Conservation (phyloP, 2,329 filamentous ascomycete genomes). For the Seiridium unicorne region DNA sequence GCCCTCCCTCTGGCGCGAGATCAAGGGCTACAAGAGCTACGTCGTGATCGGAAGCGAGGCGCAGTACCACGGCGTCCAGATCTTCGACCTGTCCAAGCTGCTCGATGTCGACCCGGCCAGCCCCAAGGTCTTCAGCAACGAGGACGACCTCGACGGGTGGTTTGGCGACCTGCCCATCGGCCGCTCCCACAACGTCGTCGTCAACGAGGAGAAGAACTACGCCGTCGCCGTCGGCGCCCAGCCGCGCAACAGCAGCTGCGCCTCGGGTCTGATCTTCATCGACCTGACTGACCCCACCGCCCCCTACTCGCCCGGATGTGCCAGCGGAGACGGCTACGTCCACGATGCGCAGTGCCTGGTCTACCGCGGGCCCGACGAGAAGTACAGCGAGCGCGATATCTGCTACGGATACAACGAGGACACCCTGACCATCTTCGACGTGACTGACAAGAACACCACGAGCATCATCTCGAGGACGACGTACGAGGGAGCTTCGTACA, state of each 20-base stretch:
- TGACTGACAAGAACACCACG: constrained; percentile 45
- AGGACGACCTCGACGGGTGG: constrained; percentile 32
- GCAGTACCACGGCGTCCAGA: constrained; percentile 54
- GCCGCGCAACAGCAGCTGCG: constrained; percentile 41
- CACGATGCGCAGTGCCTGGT: constrained; percentile 55
- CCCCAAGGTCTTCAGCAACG: constrained; percentile 30
- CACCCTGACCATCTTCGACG: constrained; percentile 51
- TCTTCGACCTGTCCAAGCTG: constrained; percentile 62
- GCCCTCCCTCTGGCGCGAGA: constrained; percentile 34
- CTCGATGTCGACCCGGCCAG: constrained; percentile 39
- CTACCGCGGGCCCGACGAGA: constrained; percentile 48
- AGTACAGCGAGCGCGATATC: constrained; percentile 48
- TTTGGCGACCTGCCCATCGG: constrained; percentile 32
- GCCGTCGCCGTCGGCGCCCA: constrained; percentile 42
- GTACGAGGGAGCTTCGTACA: constrained; percentile 56
- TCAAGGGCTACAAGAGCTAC: constrained; percentile 34
- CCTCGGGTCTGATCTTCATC: constrained; percentile 55
- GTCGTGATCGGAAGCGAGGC: constrained; percentile 41
- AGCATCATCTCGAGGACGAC: constrained; percentile 50
- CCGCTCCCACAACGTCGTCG: constrained; percentile 51
- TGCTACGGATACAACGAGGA: constrained; percentile 58
- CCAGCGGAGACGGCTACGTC: constrained; percentile 54
- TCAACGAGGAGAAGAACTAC: constrained; percentile 47
- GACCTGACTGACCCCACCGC: constrained; percentile 54
- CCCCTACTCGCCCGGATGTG: constrained; percentile 52